Evolutionary conservation across 2,329 filamentous ascomycete species (phyloP), one percentile per base, ranked within the genome.

Genomic region (Diaporthe amygdali): DNA sequence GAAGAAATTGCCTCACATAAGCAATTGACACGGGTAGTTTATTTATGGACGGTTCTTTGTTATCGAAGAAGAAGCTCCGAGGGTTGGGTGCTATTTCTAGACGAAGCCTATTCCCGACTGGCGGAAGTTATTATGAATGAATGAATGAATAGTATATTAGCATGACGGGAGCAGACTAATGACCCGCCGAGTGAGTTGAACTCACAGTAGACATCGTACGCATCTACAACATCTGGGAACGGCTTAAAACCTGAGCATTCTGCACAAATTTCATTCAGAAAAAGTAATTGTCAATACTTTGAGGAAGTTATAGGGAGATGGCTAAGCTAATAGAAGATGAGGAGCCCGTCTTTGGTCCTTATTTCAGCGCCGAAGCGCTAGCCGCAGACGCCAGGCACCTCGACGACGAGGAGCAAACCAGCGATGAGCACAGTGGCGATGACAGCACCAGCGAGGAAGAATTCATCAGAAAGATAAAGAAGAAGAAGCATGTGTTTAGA

Each of bases 301-400:
- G 22, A 5, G 2, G 5, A 4, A 0, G 20, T 6, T 25, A 3
- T 2, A 22, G 8, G 0, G 14, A 3, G 0, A 67, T 67, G 47
- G 25, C 10, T 20, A 10, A 9, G 4, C 2, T 0, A 15, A 22
- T 0, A 32, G 37, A 44, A 15, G 47, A 51, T 5, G 49, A 55
- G 20, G 37, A 34, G 14, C 34, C 39, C 8, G 37, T 67, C 8
- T 44, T 54, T 25, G 64, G 64, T 22, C 49, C 49, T 10, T 67
- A 67, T 12, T 55, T 55, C 27, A 54, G 51, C 39, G 37, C 37
- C 2, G 64, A 67, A 55, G 64, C 49, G 30, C 59, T 64, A 9
- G 27, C 12, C 3, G 27, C 59, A 37, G 27, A 64, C 25, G 15
- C 2, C 10, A 32, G 49, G 55, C 25, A 32, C n/a, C 12, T 22